Percentiles rank a stretch among this genome's conserved stretches.
Evolutionary conservation across 2,329 filamentous ascomycete species (phyloP).

Genomic region (Xylaria sp.): DNA sequence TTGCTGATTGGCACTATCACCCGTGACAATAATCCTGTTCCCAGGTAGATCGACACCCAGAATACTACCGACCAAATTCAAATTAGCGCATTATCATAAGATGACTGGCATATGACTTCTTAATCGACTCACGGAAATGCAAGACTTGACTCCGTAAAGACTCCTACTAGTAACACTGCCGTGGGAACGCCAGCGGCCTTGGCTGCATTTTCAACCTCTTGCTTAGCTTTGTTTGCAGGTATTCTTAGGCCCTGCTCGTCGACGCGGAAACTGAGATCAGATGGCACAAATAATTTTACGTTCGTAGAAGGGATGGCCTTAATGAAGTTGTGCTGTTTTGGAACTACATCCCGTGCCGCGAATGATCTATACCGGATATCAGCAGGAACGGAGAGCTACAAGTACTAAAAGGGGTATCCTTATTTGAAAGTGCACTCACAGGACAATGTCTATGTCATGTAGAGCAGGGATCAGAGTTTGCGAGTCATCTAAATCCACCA

Average conservation of each 20-base stretch:
- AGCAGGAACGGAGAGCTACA: background rate
- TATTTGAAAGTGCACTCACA: slow-evolving; percentile 34
- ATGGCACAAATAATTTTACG: slow-evolving; percentile 48
- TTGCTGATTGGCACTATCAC: slow-evolving; percentile 42
- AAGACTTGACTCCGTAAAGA: slow-evolving; percentile 46
- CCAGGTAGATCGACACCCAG: slow-evolving; percentile 38
- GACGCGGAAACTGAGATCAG: slow-evolving; percentile 42
- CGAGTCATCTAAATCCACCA: slow-evolving; percentile 40
- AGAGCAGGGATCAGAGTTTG: slow-evolving; percentile 38
- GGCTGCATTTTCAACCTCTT: slow-evolving; percentile 42
- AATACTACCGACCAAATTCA: slow-evolving; percentile 27
- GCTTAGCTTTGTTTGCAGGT: slow-evolving; percentile 42
- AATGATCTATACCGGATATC: slow-evolving; percentile 40
- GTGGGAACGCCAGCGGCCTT: slow-evolving; percentile 43
- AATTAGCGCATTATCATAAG: slow-evolving; percentile 12
- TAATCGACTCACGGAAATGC: slow-evolving; percentile 35
- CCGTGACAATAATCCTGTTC: slow-evolving; percentile 40
- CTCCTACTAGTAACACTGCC: slow-evolving; percentile 40
- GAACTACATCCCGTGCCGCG: slow-evolving; percentile 41
- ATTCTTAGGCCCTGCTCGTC: slow-evolving; percentile 43
- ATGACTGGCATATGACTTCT: background rate
- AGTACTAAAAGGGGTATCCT: background rate
- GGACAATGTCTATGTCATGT: slow-evolving; percentile 41
- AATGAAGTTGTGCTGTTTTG: slow-evolving; percentile 43
- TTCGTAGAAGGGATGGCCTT: slow-evolving; percentile 44